phyloP scores from a whole-genome alignment of 306 rosid species.

The Sphenostylis stenocarpa region DNA sequence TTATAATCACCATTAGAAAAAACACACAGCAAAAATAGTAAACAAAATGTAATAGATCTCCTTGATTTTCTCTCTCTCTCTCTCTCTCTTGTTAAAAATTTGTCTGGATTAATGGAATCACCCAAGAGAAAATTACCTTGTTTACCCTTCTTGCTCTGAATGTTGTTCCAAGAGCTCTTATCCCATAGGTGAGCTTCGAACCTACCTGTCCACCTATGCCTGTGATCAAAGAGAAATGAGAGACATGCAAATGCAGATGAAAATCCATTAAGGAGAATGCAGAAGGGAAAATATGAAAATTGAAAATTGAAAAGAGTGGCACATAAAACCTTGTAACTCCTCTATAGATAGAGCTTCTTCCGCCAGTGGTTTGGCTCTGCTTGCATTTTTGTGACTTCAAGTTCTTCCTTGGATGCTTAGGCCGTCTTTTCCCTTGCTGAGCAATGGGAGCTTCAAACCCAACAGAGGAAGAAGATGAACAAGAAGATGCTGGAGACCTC shows the following conservation, averaged over 20 bases:
- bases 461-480: constrained; percentile 47
- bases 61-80: constrained; percentile 44
- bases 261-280: constrained; percentile 7
- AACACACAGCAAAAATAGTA: not conserved
- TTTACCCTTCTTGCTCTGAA: constrained; percentile 88
- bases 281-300: not conserved
- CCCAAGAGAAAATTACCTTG: constrained; percentile 57
- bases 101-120: constrained; percentile 3
- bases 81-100: not conserved
- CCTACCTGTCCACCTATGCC: constrained; percentile 99
- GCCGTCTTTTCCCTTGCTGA: constrained; percentile 31
- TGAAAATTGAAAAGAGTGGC: not conserved
- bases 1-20: not conserved
- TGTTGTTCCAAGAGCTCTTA: constrained; percentile 79
- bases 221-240: constrained; percentile 28
- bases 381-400: constrained; percentile 39
- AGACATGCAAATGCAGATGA: constrained; percentile 53
- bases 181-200: constrained; percentile 99
- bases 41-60: constrained; percentile 50
- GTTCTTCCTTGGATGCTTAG: constrained; percentile 41
- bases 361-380: constrained; percentile 23
- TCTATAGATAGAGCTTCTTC: constrained; percentile 90
- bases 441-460: constrained; percentile 18
- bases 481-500: constrained; percentile 56
- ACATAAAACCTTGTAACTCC: constrained; percentile 77